Evolutionary conservation across 2,329 filamentous ascomycete genomes (phyloP).

Genomic region (Aureobasidium zeae): DNA sequence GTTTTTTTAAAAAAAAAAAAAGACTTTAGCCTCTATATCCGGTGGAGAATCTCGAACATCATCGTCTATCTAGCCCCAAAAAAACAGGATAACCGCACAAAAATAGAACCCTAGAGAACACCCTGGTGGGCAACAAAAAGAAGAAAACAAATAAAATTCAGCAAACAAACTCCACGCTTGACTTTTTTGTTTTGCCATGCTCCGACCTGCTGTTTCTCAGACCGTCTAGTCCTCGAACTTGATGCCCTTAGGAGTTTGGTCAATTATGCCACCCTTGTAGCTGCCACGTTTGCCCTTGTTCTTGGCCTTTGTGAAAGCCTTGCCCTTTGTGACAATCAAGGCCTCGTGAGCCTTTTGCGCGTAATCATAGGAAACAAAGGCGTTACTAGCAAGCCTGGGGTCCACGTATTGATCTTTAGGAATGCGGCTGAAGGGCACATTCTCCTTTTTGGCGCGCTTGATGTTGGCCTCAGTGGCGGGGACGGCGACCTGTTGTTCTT

Average conservation of each 20-base stretch:
- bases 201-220: not conserved
- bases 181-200: not conserved
- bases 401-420: slow-evolving; percentile 60
- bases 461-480: slow-evolving; percentile 17
- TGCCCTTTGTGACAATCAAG: slow-evolving; percentile 82
- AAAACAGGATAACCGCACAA: no score
- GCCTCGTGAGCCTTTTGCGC: slow-evolving; percentile 82
- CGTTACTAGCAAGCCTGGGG: slow-evolving; percentile 63
- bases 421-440: slow-evolving; percentile 68
- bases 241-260: slow-evolving; percentile 74
- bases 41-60: no score
- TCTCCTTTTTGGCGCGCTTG: slow-evolving; percentile 43
- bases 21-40: no score
- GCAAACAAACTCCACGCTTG: slow-evolving; percentile 10
- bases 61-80: no score
- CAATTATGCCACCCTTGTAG: slow-evolving; percentile 82
- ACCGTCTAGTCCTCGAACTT: slow-evolving; percentile 83
- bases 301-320: slow-evolving; percentile 99
- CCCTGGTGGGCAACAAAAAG: no score
- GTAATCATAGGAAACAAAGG: slow-evolving; percentile 76
- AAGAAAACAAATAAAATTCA: no score
- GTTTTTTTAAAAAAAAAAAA: no score
- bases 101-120: no score
- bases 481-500: slow-evolving; percentile 5
- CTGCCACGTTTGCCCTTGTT: slow-evolving; percentile 72